Evolutionary conservation across 495 filamentous ascomycete species (phyloP), one percentile per base, ranked within the genome.

Genomic region (Lophiotrema nucula): DNA sequence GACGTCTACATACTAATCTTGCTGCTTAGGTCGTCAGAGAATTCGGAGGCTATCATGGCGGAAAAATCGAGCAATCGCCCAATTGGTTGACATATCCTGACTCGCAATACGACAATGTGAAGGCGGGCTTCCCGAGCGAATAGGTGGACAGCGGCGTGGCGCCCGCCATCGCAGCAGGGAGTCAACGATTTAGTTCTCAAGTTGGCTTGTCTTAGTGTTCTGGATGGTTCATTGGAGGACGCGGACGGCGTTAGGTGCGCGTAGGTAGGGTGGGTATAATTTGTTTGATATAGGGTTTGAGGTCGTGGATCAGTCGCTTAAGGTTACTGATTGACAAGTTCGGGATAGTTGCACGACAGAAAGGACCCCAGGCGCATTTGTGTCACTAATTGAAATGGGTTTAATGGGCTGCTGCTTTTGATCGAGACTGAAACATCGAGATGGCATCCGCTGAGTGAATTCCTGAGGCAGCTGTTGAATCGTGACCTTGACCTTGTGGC

Each of bases 21-120:
- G 3, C 13, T 26, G n/a, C 12, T 15, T 23, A 66, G 63, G 63
- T 66, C 18, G 63, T 58, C 1, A 49, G 22, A 24, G 57, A 62
- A 51, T 57, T 66, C 3, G 60, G 56, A 2, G 50, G 47, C 11
- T 48, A 47, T 23, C 54, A 59, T 38, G 48, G 48, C 24, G 26
- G 47, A 1, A 52, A 31, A 18, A 18, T 68, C 18, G 49, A 66
- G 27, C 31, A 57, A 2, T 27, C 16, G 19, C 25, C 8, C n/a
- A 68, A 68, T 41, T 52, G 49, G 31, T 42, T 68, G 11, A 15
- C 35, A 15, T 63, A 65, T 37, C 66, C 66, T n/a, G 38, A 60
- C 26, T 54, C 46, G 4, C 47, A 59, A 33, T 68, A 51, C 35
- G 58, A 66, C 2, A 68, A 68, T 35, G 15, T 68, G 21, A 47